A percentile compares a stretch with the other conserved stretches of the same genome.
Conservation (phyloP, 1,284 basidiomycete genomes). For the Ganoderma leucocontextum region DNA sequence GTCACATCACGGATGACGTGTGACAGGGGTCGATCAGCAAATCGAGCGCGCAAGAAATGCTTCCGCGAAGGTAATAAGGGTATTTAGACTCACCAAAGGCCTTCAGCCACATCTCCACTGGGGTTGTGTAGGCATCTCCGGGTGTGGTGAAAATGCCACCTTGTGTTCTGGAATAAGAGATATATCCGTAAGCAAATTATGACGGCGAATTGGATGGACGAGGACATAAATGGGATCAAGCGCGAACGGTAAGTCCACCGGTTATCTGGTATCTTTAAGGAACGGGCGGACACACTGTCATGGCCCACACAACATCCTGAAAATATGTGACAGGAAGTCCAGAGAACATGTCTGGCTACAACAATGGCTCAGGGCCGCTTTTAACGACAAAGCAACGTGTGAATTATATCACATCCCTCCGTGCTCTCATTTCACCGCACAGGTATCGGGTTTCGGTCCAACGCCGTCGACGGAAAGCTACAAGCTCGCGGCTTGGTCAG, state of each 20-base stretch:
- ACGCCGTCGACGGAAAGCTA: neutral
- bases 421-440: neutral
- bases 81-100: slow-evolving; percentile 68
- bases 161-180: slow-evolving; percentile 64
- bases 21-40: slow-evolving; percentile 41
- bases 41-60: slow-evolving; percentile 42
- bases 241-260: neutral
- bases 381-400: neutral
- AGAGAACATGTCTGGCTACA: neutral
- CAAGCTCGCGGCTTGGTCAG: neutral
- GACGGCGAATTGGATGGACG: neutral
- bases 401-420: too few species aligned
- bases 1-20: slow-evolving; percentile 39
- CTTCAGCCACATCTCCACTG: slow-evolving; percentile 88
- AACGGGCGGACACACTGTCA: neutral
- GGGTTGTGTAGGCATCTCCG: slow-evolving; percentile 84
- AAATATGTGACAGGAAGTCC: neutral
- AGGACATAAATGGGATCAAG: neutral
- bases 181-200: neutral
- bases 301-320: neutral
- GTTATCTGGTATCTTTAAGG: neutral
- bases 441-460: neutral
- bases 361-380: neutral
- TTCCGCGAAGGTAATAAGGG: slow-evolving; percentile 50
- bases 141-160: slow-evolving; percentile 86